Base-by-base conservation (phyloP, 1,284 basidiomycete genomes). In the Malassezia psittaci region DNA sequence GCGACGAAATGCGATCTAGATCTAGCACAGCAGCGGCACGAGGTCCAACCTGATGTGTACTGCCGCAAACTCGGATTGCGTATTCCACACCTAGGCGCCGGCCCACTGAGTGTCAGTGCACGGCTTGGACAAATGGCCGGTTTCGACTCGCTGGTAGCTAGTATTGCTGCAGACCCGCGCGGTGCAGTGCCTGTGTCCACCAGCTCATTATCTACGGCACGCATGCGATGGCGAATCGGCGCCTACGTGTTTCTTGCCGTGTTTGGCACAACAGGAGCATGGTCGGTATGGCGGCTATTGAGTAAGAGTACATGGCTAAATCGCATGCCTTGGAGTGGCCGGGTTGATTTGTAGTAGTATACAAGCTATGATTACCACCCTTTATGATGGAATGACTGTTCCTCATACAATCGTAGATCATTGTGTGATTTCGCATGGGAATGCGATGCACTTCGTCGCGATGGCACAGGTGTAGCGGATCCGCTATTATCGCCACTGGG, bases 1-100 rank as follows among this genome's bases (percentile, higher is more conserved):
- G 93, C 94, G 12, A 98, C 93, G 34, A 98, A 98, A 78, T 90
- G 90, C 8, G 93, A 98, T 75, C 81, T 96, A 36, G 93, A 98
- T 76, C 83, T 96, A 42, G 93, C 93, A 15, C 65, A 69, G 54
- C 65, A 70, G 55, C 81, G 93, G 70, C 91, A 96, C 75, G 91
- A 96, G 79, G 91, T 96, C 13, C 93, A 98, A 76, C 93, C 93
- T 38, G 93, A 96, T 72, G 88, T 91, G 12, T 98, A 98, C 76
- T 72, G 70, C 57, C 61, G 66, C 52, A 71, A 72, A 52, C 61
- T 74, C 0, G 72, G 70, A 0, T 57, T 74, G 43, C 56, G 61
- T 53, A 68, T 72, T 36, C 68, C 64, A 18, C 62, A 63, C 1
- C 48, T 68, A n/a, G 65, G 65, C 47, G 61, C 66, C 5, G 72